These are phyloP conservation scores for Phanerodontia chrysosporium DNA, from an alignment of 768 basidiomycete species.

Conservation along the genomic window DNA sequence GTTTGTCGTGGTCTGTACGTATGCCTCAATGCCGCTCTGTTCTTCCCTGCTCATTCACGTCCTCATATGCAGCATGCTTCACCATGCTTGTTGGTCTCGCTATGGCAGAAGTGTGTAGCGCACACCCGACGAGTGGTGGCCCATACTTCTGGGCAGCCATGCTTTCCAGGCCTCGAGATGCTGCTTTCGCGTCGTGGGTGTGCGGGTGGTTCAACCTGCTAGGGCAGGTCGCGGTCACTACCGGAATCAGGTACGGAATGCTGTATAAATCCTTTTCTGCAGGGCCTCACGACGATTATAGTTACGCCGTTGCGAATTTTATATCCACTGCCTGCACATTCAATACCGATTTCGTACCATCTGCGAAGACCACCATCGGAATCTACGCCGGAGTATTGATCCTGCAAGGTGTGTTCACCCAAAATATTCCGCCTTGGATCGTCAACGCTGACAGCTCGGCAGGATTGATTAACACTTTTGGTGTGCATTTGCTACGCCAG, in stretches of 20 bases:
- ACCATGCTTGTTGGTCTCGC: constrained; percentile 70
- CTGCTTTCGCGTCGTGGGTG: constrained; percentile 69
- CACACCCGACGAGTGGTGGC: constrained; percentile 68
- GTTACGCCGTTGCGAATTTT: constrained; percentile 65
- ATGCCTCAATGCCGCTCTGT: too few relatives aligned
- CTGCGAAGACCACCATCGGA: constrained; percentile 58
- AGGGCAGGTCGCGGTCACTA: constrained; percentile 75
- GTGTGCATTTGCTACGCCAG: constrained; percentile 57
- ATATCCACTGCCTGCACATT: constrained; percentile 61
- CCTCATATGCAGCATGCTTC: constrained; percentile 38
- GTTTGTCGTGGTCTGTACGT: constrained; percentile 59
- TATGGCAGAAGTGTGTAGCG: constrained; percentile 64
- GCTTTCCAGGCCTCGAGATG: constrained; percentile 52
- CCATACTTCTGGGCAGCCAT: constrained; percentile 84
- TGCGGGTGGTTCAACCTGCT: constrained; percentile 75
- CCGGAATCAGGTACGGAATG: constrained; percentile 53
- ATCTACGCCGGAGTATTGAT: constrained; percentile 66
- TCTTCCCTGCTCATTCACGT: too few relatives aligned
- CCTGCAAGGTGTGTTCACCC: constrained; percentile 44
- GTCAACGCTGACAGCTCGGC: neutral
- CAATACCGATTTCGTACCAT: constrained; percentile 54
- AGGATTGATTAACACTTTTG: constrained; percentile 73
- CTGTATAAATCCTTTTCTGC: neutral
- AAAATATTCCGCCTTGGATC: neutral
- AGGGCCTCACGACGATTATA: constrained; percentile 17